Evolutionary conservation across 805 yeast species (phyloP).

Genomic region (Candida hispaniensis): DNA sequence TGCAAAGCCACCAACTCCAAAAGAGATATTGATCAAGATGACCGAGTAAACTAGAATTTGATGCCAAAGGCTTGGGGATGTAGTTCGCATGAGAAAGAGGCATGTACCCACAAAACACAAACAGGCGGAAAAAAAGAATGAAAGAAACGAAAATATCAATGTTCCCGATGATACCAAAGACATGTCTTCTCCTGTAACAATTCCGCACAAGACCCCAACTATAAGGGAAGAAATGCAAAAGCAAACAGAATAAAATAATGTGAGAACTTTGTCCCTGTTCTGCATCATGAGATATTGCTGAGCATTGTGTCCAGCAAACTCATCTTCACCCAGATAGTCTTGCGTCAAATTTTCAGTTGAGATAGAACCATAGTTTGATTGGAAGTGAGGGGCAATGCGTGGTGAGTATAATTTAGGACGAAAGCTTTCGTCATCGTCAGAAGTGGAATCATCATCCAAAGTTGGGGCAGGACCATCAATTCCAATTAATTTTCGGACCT

Average conservation of each 20-base stretch:
- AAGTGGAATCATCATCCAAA: conserved; percentile 10
- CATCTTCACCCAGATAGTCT: conserved; percentile 5
- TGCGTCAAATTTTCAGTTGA: conserved; percentile 15
- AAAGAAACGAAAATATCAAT: conserved; percentile 30
- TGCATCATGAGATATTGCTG: conserved; percentile 13
- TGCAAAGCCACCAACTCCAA: conserved; percentile 38
- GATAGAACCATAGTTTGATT: conserved; percentile 8
- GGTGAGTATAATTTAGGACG: conserved; percentile 16
- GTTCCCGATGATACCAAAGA: conserved; percentile 23
- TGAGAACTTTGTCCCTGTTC: conserved; percentile 35
- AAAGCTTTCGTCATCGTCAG: conserved; percentile 16
- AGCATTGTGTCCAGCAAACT: conserved; percentile 14
- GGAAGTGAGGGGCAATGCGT: conserved; percentile 9
- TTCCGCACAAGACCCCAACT: conserved; percentile 37
- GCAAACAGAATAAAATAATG: conserved; percentile 36
- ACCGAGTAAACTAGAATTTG: conserved; percentile 35
- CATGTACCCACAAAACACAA: conserved; percentile 37
- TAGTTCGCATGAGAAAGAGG: conserved; percentile 35
- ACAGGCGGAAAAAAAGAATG: conserved; percentile 35
- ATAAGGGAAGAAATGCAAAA: conserved; percentile 34
- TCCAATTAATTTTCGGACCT: conserved; percentile 9
- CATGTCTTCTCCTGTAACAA: conserved; percentile 30
- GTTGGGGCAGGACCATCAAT: conserved; percentile 3
- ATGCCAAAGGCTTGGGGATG: conserved; percentile 34
- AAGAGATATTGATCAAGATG: conserved; percentile 32